Evolutionary conservation across 163 green algal species (phyloP).

Genomic region (Coccomyxa subellipsoidea): DNA sequence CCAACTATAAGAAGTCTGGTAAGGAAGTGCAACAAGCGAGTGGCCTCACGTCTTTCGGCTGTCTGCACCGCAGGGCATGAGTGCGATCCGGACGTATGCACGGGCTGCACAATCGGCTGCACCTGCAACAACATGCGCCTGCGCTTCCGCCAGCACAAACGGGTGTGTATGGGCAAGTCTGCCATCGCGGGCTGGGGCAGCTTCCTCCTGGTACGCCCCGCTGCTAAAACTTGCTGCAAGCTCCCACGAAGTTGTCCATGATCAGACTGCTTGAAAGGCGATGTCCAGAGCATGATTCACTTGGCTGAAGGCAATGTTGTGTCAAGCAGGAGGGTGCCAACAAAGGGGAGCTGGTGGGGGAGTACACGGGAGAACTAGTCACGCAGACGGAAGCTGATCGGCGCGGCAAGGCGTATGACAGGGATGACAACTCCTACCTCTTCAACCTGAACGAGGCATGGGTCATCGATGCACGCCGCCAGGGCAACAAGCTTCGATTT

Average conservation of each 20-base stretch:
- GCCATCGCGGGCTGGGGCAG: conserved; percentile 77
- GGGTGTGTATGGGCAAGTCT: conserved; percentile 70
- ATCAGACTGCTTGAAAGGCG: no score
- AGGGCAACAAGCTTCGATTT: conserved; percentile 90
- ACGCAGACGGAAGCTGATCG: conserved; percentile 80
- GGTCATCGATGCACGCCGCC: conserved; percentile 65
- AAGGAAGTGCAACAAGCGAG: no score
- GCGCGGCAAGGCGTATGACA: conserved; percentile 84
- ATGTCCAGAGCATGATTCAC: no score
- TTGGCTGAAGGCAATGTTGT: background rate
- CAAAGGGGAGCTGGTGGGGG: conserved; percentile 81
- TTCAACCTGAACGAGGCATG: conserved; percentile 83
- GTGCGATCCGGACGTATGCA: conserved; percentile 88
- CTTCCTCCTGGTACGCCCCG: conserved; percentile 48
- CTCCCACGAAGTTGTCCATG: background rate
- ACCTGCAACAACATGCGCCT: conserved; percentile 80
- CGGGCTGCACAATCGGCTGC: conserved; percentile 23
- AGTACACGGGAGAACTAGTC: conserved; percentile 94
- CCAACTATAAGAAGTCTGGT: no score
- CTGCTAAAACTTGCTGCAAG: background rate
- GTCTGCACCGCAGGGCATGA: conserved; percentile 64
- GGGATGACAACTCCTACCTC: conserved; percentile 76
- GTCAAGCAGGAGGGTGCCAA: conserved; percentile 31
- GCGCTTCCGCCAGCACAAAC: conserved; percentile 58
- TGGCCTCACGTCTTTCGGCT: no score